These are phyloP conservation scores for Xylaria grammica DNA, from an alignment of 495 filamentous ascomycete species.

Conservation along the genomic window DNA sequence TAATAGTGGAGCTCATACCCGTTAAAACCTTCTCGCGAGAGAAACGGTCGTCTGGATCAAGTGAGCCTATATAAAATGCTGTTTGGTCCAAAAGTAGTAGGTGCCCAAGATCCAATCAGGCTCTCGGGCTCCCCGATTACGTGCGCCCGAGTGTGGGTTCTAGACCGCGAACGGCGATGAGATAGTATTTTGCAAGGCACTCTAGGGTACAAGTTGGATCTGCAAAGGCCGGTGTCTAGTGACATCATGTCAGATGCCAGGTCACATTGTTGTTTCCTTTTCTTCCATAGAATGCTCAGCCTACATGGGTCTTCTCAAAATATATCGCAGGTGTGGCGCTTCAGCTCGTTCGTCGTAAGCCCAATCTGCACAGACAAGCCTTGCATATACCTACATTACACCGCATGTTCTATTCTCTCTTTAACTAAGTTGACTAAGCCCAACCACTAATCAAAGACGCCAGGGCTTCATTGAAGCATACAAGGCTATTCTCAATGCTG, in stretches of 20 bases:
- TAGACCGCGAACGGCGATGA: background rate
- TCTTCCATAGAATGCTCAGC: background rate
- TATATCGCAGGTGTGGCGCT: background rate
- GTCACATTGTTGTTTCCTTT: background rate
- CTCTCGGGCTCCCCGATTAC: background rate
- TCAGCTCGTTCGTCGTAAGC: background rate
- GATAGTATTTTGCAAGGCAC: background rate
- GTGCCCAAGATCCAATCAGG: background rate
- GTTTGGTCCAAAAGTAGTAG: background rate
- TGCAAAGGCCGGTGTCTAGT: background rate
- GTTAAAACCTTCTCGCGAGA: background rate
- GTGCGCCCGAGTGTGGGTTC: background rate
- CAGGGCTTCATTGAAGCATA: constrained; percentile 62
- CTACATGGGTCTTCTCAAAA: background rate
- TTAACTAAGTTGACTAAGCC: background rate
- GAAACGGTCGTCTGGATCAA: background rate
- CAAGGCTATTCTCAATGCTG: constrained; percentile 50
- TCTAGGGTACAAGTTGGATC: background rate
- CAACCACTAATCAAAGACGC: background rate
- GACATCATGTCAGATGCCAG: background rate
- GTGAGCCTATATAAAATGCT: background rate
- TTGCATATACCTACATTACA: background rate
- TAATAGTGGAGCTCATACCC: background rate
- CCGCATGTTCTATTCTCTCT: no score
- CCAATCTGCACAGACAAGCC: background rate